Evolutionary conservation across 768 basidiomycete species (phyloP), one percentile per base, ranked within the genome.

Genomic region (Trametes punicea): DNA sequence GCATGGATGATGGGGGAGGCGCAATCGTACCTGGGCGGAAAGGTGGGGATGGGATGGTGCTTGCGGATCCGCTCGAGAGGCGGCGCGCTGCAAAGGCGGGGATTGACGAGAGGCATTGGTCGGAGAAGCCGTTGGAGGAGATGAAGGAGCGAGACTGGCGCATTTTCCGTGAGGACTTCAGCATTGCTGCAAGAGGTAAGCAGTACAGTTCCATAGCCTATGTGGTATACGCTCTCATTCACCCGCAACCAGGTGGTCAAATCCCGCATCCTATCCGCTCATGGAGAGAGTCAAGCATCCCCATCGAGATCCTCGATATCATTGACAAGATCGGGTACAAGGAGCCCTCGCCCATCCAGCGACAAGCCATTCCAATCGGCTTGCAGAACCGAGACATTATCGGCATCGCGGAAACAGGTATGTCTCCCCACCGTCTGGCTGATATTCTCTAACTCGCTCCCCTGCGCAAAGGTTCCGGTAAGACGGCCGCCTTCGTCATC

Each of bases 121-220:
- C 92, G 0, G 95, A 98, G 15, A 99, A 99, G 71, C 82, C 87
- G 1, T 75, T 98, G 38, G 69, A 78, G 3, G 94, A 98, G 73
- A 98, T 99, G 87, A 93, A 89, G 68, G 97, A 98, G 66, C 80
- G 97, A 45, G 97, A 99, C 69, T 99, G 97, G 97, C 84, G 97
- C 65, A 99, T 99, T 69, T 98, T 99, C 76, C 77, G 95, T 59
- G 97, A 98, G 72, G 97, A 99, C 72, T 99, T 96, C 75, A 95
- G 88, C 66, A 99, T 99, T 56, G 85, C 92, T 55, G 88, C 95
- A 1, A 74, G 95, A 72, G 96, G 95, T 88, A 47, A 25, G 77
- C 69, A n/a, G 55, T 36, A 44, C 21, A 26, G 18, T 15, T 18
- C 0, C 55, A 10, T 42, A 26, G 18, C 42, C n/a, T 1, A 1